Percentiles rank a stretch among this genome's conserved stretches.
phyloP scores from a whole-genome alignment of 2,329 filamentous ascomycete species.

The Chaetothyriales sp. region DNA sequence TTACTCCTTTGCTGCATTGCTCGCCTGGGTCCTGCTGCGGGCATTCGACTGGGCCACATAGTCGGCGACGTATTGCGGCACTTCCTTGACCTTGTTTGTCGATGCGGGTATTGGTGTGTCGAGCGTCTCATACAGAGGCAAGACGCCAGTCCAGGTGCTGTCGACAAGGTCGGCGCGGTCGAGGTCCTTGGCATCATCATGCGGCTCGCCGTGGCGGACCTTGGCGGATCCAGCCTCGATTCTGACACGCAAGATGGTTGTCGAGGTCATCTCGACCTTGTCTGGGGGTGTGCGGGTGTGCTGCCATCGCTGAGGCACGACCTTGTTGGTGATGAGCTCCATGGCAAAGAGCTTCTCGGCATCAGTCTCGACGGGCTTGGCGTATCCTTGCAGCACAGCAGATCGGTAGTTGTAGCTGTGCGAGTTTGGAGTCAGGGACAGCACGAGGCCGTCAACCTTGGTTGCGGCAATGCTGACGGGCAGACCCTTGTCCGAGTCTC shows the following conservation, averaged over 20 bases:
- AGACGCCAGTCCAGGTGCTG: constrained; percentile 47
- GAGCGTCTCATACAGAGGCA: constrained; percentile 49
- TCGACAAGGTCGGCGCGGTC: constrained; percentile 35
- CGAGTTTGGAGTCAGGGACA: constrained; percentile 64
- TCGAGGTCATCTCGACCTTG: constrained; percentile 58
- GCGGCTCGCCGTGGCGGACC: constrained; percentile 51
- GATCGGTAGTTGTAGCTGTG: constrained; percentile 83
- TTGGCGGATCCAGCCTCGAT: constrained; percentile 64
- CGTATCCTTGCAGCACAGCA: constrained; percentile 63
- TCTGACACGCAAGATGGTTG: constrained; percentile 54
- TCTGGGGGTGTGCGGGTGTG: constrained; percentile 54
- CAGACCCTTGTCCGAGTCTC: constrained; percentile 39
- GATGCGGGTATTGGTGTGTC: constrained; percentile 49
- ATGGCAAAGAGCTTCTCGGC: constrained; percentile 68
- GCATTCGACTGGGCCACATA: constrained; percentile 39
- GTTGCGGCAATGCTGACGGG: constrained; percentile 61
- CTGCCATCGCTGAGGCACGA: constrained; percentile 56
- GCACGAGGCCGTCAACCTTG: constrained; percentile 64
- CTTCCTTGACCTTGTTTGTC: constrained; percentile 43
- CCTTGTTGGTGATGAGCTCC: constrained; percentile 60
- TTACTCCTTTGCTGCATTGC: constrained; percentile 12
- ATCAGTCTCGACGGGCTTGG: constrained; percentile 49
- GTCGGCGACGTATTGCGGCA: constrained; percentile 49
- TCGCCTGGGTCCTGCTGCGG: constrained; percentile 6
- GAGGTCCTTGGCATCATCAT: constrained; percentile 45